These are phyloP conservation scores for Solanum lignicaule DNA, from an alignment of 257 asterid genomes.

Conservation along the genomic window DNA sequence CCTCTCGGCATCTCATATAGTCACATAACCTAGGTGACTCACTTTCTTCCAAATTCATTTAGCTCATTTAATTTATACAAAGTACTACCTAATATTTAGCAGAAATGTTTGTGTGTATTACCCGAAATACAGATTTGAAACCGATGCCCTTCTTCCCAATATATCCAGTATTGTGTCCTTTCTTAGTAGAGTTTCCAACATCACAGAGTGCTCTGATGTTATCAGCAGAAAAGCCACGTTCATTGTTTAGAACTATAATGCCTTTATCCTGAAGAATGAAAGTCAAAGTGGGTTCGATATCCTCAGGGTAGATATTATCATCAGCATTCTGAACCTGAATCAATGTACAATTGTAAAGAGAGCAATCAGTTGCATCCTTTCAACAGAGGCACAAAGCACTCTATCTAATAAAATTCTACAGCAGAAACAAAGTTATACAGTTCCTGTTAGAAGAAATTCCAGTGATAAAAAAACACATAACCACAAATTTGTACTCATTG, in stretches of 20 bases:
- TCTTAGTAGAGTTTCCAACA: conserved; percentile 91
- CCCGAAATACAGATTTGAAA: conserved; percentile 99
- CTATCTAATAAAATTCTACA: not conserved
- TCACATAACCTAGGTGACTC: not conserved
- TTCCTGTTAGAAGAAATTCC: not conserved
- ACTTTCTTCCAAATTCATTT: not conserved
- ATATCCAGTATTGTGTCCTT: conserved; percentile 56
- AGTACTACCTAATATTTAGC: not conserved
- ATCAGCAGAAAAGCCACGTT: conserved; percentile 67
- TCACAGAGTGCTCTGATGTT: conserved; percentile 95
- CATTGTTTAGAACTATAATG: conserved; percentile 73
- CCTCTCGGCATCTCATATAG: not conserved
- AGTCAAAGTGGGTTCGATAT: conserved; percentile 75
- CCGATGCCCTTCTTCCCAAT: conserved; percentile 99
- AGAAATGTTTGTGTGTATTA: conserved; percentile 18
- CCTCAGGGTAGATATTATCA: conserved; percentile 63
- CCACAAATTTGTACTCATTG: not conserved
- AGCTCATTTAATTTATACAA: not conserved
- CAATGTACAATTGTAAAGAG: not conserved
- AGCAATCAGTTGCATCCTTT: not conserved
- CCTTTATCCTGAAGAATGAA: conserved; percentile 81
- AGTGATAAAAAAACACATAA: not conserved
- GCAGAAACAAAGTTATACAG: not conserved
- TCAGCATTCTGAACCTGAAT: conserved; percentile 96
- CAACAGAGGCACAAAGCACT: not conserved